Base-by-base conservation (phyloP, 225 moss, liverwort and hornwort genomes). In the Lunularia cruciata region DNA sequence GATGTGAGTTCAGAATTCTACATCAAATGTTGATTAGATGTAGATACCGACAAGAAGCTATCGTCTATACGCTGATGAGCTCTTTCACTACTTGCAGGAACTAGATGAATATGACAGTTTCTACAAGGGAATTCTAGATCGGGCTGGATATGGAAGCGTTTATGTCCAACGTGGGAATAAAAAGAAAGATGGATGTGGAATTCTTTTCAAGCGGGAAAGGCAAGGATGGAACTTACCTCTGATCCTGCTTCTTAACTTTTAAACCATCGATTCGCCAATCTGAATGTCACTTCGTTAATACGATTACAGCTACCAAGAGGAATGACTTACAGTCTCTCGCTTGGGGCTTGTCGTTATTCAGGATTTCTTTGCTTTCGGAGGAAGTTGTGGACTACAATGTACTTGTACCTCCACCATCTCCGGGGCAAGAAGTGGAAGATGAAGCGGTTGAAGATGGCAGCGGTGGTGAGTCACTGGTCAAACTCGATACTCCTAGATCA, bases 131-230 rank as follows among this genome's bases (percentile, higher is more conserved):
- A 77, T 73, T 63, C 69, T 92, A 69, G 52, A 53, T 3, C 87
- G 74, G 47, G 79, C 83, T 73, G 90, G 89, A 15, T 96, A 92
- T 54, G 81, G 71, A 34, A 89, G 90, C 81, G 83, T 96, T 37
- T 96, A 96, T 62, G 76, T 89, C 57, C 88, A 89, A 69, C 87
- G 92, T 12, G 79, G 77, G 64, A 91, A 89, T 47, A 76, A 80
- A 42, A 96, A 96, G 83, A 79, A 84, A 28, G 90, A 90, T 82
- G 96, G 96, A 72, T 96, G 90, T 74, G 87, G 86, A 45, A 96
- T 92, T 60, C 92, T 96, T 73, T 96, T 90, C 47, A 89, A 73
- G 74, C 80, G 75, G 31, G 72, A 63, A 60, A 87, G 86, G 89
- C 89, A 72, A 23, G 1, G 5, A 40, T 16, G 8, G 26, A 23